A percentile compares a stretch with the other conserved stretches of the same genome.
Evolutionary conservation across 164 flowering plant genomes (phyloP).

Genomic region (Annona squamosa): DNA sequence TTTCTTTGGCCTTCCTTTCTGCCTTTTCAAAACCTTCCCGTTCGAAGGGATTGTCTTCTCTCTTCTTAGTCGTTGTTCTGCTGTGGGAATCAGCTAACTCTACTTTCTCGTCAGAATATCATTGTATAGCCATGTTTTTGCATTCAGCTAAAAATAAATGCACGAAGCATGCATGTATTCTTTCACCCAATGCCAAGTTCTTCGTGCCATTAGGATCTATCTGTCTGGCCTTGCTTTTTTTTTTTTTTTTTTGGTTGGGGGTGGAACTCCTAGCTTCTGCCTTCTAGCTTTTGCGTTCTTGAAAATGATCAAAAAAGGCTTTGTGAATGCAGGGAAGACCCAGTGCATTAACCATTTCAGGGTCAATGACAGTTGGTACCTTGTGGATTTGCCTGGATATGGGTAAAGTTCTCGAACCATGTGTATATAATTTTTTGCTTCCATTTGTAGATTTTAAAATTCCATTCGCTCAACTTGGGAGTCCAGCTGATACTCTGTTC

Average conservation of each 20-base stretch:
- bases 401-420: conserved; percentile 43
- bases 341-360: conserved; percentile 96
- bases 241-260: not conserved
- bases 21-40: too few relatives aligned
- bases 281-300: not conserved
- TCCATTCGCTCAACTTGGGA: not conserved
- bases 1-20: too few relatives aligned
- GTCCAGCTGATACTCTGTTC: not conserved
- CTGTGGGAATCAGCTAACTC: too few relatives aligned
- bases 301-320: not conserved
- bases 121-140: not conserved
- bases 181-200: not conserved
- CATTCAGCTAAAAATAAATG: not conserved
- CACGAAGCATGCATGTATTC: not conserved
- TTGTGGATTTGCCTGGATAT: conserved; percentile 96
- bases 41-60: too few relatives aligned
- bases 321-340: conserved; percentile 66
- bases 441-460: too few relatives aligned
- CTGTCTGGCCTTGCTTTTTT: not conserved
- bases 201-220: not conserved
- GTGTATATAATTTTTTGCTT: not conserved
- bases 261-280: not conserved
- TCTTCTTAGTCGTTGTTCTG: too few relatives aligned
- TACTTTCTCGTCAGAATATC: too few relatives aligned
- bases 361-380: conserved; percentile 82